Base-by-base conservation (phyloP, 805 yeast genomes). In the Candida pseudofarinosa region DNA sequence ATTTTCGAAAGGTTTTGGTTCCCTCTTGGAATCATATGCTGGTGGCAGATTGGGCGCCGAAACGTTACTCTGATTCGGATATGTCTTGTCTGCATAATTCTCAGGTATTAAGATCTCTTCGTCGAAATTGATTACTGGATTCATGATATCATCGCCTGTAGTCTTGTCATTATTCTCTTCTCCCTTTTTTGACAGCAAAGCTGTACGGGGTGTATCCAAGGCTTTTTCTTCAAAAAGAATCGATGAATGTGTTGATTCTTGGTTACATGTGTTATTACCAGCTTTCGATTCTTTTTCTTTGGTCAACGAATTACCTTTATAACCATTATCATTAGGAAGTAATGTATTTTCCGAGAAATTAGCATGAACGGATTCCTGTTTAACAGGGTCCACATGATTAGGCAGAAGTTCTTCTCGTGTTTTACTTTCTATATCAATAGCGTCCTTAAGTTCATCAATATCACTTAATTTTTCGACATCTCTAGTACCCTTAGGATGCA, bases 201-300 rank as follows among this genome's bases (percentile, higher is more conserved):
- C 10, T 10, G 28, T 23, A 23, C 28, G 41, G 4, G 46, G 49
- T 2, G 49, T 46, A 36, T 46, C 40, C n/a, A 43, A 39, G 14
- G 20, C 43, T 23, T 39, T 19, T 15, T 17, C 26, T 3, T 10
- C 18, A 19, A 6, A 13, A 19, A 13, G 14, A 12, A 13, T 23
- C 6, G 26, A 33, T 17, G n/a, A 4, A n/a, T 12, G 19, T 20
- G 8, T 19, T 17, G 15, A 18, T 6, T 5, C 26, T 18, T n/a
- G 3, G 14, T 17, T 6, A 19, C 15, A 16, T 31, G 26, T 26
- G 8, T n/a, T 23, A 23, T 6, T 10, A 7, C 10, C 28, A 23
- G 28, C 10, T 10, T 23, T 6, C 10, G 10, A 23, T 23, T 23
- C 28, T 10, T 23, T 23, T 10, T 23, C 28, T 23, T 6, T 10